Evolutionary conservation across 106 monocot genomes (phyloP).

Genomic region (Acanthochlamys bracteata): DNA sequence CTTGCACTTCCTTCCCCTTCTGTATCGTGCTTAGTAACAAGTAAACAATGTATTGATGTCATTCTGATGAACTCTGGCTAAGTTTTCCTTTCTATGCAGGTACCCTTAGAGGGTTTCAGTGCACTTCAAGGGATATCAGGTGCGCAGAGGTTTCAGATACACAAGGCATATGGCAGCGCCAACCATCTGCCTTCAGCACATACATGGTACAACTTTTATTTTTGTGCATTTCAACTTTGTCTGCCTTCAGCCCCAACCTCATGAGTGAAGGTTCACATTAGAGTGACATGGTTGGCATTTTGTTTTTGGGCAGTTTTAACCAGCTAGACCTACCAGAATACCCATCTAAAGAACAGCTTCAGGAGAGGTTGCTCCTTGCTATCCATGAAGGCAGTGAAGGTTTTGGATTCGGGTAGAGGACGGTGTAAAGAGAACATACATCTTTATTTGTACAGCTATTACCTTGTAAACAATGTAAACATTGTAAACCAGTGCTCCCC

Average conservation of each 20-base stretch:
- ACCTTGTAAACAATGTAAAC: background rate
- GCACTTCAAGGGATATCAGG: conserved; percentile 98
- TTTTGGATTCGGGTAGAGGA: conserved; percentile 74
- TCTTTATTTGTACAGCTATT: conserved; percentile 24
- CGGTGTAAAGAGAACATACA: background rate
- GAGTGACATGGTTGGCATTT: background rate
- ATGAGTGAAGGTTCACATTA: background rate
- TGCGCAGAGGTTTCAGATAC: conserved; percentile 89
- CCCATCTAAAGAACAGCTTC: conserved; percentile 79
- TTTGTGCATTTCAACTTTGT: background rate
- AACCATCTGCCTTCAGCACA: conserved; percentile 91
- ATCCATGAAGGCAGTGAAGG: conserved; percentile 96
- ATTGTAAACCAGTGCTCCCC: no score
- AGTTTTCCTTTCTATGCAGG: conserved; percentile 29
- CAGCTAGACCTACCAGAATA: conserved; percentile 92
- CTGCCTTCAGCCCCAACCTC: background rate
- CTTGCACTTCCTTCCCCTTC: background rate
- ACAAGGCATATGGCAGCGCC: conserved; percentile 92
- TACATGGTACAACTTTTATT: conserved; percentile 57
- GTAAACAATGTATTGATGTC: background rate
- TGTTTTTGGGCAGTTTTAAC: conserved; percentile 61
- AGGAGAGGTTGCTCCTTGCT: conserved; percentile 78
- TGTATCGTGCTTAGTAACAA: background rate
- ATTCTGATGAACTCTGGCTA: background rate
- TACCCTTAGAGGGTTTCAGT: conserved; percentile 94